Percentiles rank a stretch among this genome's conserved stretches.
Conservation (phyloP, 768 basidiomycete species). For the Rhodotorula taiwanensis region DNA sequence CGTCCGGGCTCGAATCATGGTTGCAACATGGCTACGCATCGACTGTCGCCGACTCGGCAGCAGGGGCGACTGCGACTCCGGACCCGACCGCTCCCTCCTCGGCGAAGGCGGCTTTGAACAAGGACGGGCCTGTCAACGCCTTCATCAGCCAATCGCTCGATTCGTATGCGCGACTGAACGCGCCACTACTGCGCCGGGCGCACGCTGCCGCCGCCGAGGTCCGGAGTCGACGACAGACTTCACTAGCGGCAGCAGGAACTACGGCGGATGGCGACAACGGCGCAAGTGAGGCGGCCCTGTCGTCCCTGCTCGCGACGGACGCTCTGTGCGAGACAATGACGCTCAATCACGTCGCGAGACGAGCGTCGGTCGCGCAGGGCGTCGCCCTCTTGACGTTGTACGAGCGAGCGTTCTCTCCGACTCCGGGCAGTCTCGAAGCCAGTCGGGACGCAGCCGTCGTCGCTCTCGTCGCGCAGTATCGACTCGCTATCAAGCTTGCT, state of each 20-base stretch:
- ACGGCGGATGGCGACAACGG: too few relatives aligned
- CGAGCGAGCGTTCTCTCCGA: constrained; percentile 66
- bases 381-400: constrained; percentile 85
- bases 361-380: constrained; percentile 86
- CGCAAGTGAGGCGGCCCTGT: too few relatives aligned
- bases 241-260: too few relatives aligned
- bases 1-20: constrained; percentile 85
- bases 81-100: neutral
- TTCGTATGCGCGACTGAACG: constrained; percentile 69
- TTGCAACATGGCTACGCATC: constrained; percentile 69
- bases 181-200: constrained; percentile 71
- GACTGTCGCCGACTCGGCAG: neutral
- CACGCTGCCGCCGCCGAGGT: constrained; percentile 49
- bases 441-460: constrained; percentile 53
- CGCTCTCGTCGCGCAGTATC: constrained; percentile 6
- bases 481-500: neutral
- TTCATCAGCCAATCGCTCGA: constrained; percentile 67
- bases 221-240: too few relatives aligned
- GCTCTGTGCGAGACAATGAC: constrained; percentile 74
- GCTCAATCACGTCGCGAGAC: constrained; percentile 76
- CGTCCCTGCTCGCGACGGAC: constrained; percentile 57
- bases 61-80: neutral
- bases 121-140: constrained; percentile 43
- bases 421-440: constrained; percentile 48
- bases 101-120: too few relatives aligned